Percentiles rank a stretch among this genome's conserved stretches.
Conservation (phyloP, 192 early-diverging fungal species). For the Coemansia sp. region DNA sequence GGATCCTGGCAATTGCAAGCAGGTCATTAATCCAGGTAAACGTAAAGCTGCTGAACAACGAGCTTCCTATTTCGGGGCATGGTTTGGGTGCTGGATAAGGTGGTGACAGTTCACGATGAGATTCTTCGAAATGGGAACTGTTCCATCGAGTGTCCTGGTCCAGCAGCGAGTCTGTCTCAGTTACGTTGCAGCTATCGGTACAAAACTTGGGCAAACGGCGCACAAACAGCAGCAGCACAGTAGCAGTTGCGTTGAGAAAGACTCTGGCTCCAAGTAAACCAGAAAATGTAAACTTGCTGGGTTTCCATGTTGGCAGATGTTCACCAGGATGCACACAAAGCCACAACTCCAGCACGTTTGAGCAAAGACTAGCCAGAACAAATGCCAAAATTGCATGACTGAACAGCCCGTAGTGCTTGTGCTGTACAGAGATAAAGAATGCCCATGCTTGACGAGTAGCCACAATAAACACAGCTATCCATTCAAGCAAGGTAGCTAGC, state of each 20-base stretch:
- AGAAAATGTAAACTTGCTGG: too few relatives aligned
- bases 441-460: neutral
- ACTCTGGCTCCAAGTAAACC: neutral
- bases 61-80: conserved; percentile 28
- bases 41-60: conserved; percentile 20
- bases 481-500: neutral
- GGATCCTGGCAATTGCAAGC: conserved; percentile 11
- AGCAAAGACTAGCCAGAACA: conserved; percentile 10
- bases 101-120: too few relatives aligned
- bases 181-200: too few relatives aligned
- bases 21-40: conserved; percentile 33
- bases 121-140: too few relatives aligned
- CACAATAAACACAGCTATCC: neutral
- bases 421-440: conserved; percentile 2
- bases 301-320: too few relatives aligned
- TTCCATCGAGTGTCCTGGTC: too few relatives aligned
- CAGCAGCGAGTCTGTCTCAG: too few relatives aligned
- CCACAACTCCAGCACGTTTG: neutral
- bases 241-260: neutral
- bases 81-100: neutral
- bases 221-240: conserved; percentile 20
- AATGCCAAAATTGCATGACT: conserved; percentile 13
- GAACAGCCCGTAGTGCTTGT: conserved; percentile 28
- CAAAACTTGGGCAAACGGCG: conserved; percentile 17
- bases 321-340: too few relatives aligned